phyloP scores from a whole-genome alignment of 2,329 filamentous ascomycete genomes.

The Lasiodiplodia theobromae region DNA sequence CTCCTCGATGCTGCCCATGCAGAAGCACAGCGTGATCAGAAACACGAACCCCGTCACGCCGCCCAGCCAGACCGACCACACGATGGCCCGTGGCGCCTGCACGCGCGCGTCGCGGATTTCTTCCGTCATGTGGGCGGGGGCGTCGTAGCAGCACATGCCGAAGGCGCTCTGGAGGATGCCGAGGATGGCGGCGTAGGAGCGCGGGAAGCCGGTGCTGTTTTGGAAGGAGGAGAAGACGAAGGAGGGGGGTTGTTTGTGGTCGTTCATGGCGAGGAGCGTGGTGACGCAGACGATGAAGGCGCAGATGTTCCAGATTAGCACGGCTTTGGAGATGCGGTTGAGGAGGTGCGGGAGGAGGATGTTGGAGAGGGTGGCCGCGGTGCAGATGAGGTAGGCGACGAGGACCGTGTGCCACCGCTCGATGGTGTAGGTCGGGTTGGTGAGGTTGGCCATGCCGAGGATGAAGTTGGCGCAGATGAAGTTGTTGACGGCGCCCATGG shows the following conservation, averaged over 20 bases:
- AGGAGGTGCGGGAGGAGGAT: conserved; percentile 59
- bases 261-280: conserved; percentile 61
- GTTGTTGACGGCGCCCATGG: conserved; percentile 63
- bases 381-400: conserved; percentile 58
- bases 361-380: conserved; percentile 56
- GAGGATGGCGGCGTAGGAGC: conserved; percentile 59
- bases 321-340: conserved; percentile 58
- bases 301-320: conserved; percentile 61
- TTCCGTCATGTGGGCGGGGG: conserved; percentile 62
- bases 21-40: conserved; percentile 59
- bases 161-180: conserved; percentile 63
- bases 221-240: conserved; percentile 65
- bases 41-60: conserved; percentile 58
- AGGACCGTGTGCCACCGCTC: conserved; percentile 64
- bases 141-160: conserved; percentile 62
- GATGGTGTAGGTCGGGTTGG: conserved; percentile 59
- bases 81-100: conserved; percentile 58
- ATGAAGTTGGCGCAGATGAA: conserved; percentile 48
- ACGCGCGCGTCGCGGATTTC: conserved; percentile 61
- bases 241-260: conserved; percentile 60
- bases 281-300: conserved; percentile 61
- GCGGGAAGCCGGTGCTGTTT: conserved; percentile 61
- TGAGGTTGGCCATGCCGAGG: conserved; percentile 61
- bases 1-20: conserved; percentile 57
- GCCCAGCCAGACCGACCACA: conserved; percentile 54